Base-by-base conservation (phyloP, 495 filamentous ascomycete genomes). In the Annulohypoxylon moriforme region DNA sequence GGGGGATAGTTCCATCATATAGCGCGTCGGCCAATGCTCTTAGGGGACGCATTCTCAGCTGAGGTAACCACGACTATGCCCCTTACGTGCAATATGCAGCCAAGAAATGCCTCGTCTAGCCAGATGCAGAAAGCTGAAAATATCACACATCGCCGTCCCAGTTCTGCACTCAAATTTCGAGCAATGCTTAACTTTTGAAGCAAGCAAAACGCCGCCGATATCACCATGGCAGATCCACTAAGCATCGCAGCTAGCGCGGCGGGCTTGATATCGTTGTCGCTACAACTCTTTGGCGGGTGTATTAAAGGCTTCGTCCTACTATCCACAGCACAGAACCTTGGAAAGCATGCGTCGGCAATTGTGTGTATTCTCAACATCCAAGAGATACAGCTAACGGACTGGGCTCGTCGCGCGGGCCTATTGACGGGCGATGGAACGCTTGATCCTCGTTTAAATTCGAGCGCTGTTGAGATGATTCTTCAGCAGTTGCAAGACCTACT, bases 401-500 rank as follows among this genome's bases (percentile, higher is more conserved):
- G 46, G 46, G 46, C 46, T 50, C 46, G 46, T 25, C 46, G 46
- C 20, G 46, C 46, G 11, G 46, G 46, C 46, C 46, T 50, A 27
- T 25, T 50, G 22, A 25, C 46, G 3, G 46, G 46, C 22, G 11
- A 50, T 25, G 46, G 22, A 50, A 25, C 22, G 8, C 46, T 50
- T 14, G 22, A 50, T 14, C 46, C 46, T 9, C 46, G 46, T 13
- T n/a, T 50, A 9, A 50, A 50, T 27, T 27, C 46, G 20, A 50
- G 27, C 3, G 46, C 46, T 7, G 46, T 50, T 50, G 46, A 50
- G 14, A 50, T 50, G 46, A 27, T 27, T 25, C 46, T 50, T 50
- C 46, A 50, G 46, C 46, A 27, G 27, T 50, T 50, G 46, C 46
- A 50, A 50, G 46, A 50, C 11, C 20, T 50, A 25, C 46, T 50